Conservation (phyloP, 306 rosid species). For the Delonix regia region DNA sequence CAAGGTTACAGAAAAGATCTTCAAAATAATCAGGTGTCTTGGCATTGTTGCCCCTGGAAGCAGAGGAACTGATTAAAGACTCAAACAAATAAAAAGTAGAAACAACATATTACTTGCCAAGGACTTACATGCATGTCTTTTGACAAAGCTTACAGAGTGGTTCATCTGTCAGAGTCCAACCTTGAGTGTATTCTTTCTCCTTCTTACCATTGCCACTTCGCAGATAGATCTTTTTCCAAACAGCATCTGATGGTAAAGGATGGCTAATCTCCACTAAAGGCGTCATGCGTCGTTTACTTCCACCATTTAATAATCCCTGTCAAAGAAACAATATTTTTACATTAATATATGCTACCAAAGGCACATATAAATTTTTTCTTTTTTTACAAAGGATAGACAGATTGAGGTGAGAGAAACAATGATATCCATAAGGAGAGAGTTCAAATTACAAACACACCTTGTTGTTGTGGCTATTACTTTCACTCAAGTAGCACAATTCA, state of each 20-base stretch:
- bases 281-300: conserved; percentile 82
- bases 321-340: conserved; percentile 1
- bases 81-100: conserved; percentile 13
- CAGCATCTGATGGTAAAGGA: conserved; percentile 82
- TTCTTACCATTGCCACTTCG: conserved; percentile 71
- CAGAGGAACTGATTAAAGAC: conserved; percentile 36
- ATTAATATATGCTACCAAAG: not conserved
- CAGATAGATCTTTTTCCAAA: conserved; percentile 74
- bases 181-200: conserved; percentile 89
- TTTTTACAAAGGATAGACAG: not conserved
- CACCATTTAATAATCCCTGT: conserved; percentile 86
- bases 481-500: conserved; percentile 79
- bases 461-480: conserved; percentile 73
- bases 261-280: conserved; percentile 77
- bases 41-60: conserved; percentile 78
- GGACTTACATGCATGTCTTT: conserved; percentile 77
- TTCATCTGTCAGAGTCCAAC: conserved; percentile 70
- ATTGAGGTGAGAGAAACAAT: not conserved
- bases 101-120: conserved; percentile 21
- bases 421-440: conserved; percentile 34
- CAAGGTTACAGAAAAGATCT: conserved; percentile 91
- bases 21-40: conserved; percentile 84
- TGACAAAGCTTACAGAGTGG: conserved; percentile 98
- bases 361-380: not conserved
- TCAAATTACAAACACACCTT: conserved; percentile 51